Conservation (phyloP, 2,329 filamentous ascomycete genomes). For the Domatiomyces catenatus region DNA sequence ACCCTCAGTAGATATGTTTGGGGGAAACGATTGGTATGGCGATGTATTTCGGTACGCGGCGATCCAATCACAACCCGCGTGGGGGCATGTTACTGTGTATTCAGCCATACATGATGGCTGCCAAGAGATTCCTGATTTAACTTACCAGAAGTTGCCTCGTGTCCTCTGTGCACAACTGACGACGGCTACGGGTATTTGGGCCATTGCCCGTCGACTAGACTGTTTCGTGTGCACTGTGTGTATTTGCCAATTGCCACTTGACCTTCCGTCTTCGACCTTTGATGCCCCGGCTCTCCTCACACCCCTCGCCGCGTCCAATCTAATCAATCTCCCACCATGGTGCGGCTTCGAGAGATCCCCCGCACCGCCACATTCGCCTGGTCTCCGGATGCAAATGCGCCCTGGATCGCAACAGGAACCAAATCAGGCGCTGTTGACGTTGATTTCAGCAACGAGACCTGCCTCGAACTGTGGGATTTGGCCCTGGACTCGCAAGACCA, state of each 20-base stretch:
- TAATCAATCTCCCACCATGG: slow-evolving; percentile 44
- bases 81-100: no score
- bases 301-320: slow-evolving; percentile 10
- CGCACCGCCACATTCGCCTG: slow-evolving; percentile 95
- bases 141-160: not conserved
- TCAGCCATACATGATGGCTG: no score
- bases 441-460: slow-evolving; percentile 94
- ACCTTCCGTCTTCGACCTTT: not conserved
- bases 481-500: slow-evolving; percentile 61
- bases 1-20: no score
- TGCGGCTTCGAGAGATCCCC: slow-evolving; percentile 88
- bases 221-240: not conserved
- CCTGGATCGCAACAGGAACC: slow-evolving; percentile 82
- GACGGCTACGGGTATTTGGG: not conserved
- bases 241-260: not conserved
- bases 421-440: slow-evolving; percentile 88
- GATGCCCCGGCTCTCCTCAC: slow-evolving; percentile 3
- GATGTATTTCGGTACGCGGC: no score
- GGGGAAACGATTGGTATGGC: no score
- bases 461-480: slow-evolving; percentile 91
- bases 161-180: not conserved
- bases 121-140: not conserved
- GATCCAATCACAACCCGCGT: no score
- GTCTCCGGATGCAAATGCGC: slow-evolving; percentile 66
- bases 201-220: not conserved